Percentiles rank a stretch among this genome's conserved stretches.
These are phyloP conservation scores for Yarrowia bubula DNA, from an alignment of 805 yeast species.

Conservation along the genomic window DNA sequence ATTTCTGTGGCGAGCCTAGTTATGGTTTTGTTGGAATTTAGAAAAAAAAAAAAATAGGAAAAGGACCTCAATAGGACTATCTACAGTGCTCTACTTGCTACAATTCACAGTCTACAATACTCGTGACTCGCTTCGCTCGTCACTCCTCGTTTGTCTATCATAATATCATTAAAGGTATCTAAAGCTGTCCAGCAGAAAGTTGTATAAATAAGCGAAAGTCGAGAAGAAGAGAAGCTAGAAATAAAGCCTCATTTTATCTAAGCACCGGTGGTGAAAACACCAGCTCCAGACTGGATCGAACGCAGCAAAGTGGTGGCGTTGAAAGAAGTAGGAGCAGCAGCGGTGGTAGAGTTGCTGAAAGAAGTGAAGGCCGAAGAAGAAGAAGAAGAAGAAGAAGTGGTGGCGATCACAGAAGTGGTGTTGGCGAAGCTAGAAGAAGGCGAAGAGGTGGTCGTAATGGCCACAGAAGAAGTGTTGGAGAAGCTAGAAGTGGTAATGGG, in stretches of 20 bases:
- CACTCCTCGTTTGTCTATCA: background rate
- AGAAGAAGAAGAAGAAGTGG: background rate
- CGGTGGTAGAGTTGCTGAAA: slow-evolving; percentile 12
- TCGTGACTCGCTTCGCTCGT: no score
- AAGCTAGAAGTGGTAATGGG: background rate
- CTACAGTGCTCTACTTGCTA: background rate
- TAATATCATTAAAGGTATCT: slow-evolving; percentile 20
- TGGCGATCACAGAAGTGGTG: background rate
- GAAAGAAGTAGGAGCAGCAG: slow-evolving; percentile 2
- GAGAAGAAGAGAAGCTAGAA: slow-evolving; percentile 3
- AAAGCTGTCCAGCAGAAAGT: slow-evolving; percentile 24
- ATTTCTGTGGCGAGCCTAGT: no score
- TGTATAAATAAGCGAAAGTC: slow-evolving; percentile 18
- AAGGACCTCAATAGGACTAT: no score
- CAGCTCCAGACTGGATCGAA: slow-evolving; percentile 7
- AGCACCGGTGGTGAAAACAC: slow-evolving; percentile 22
- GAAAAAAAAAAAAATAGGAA: no score
- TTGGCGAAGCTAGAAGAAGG: slow-evolving; percentile 7
- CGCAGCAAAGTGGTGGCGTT: slow-evolving; percentile 22
- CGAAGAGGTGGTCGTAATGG: background rate
- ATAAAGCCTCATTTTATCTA: slow-evolving; percentile 6
- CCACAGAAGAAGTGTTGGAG: background rate
- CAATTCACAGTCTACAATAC: background rate
- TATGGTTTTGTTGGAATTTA: no score
- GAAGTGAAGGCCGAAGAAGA: slow-evolving; percentile 17